Base-by-base conservation (phyloP, 2,329 filamentous ascomycete species). In the Fusarium tjaetaba region DNA sequence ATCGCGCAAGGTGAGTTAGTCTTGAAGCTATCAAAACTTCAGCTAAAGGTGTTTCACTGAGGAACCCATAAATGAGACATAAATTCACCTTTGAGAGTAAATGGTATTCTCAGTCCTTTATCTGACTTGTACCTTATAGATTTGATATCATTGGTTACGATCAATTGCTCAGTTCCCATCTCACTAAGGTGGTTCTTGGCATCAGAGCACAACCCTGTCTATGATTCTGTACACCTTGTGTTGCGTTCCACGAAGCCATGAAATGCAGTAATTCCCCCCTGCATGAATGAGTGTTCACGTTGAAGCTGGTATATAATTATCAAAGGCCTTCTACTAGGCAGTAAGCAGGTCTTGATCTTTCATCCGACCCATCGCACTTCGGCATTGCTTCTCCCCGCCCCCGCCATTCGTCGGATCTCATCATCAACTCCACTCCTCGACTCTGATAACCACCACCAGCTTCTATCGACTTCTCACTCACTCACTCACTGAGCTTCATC, bases 371-470 rank as follows among this genome's bases (percentile, higher is more conserved):
- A 46, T 73, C 53, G 57, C 70, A 59, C 61, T 56, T 67, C 57
- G 70, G 43, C 71, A 45, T 73, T 51, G 52, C 56, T 71, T 49
- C 46, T 58, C 71, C 61, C 71, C 71, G 66, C 59, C 51, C 55
- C 71, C 71, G 71, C 71, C 70, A 63, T 59, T 55, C 38, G 36
- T 43, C 38, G 38, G n/a, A 71, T 67, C 71, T 68, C 71, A 71
- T 65, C 46, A 66, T 68, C 45, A 56, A 59, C 68, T 68, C 68
- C 57, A 62, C 68, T 46, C 66, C 62, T 66, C 18, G 15, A 59
- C 38, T 28, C 26, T 53, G 57, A 67, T 71, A 71, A 52, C 70
- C 39, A 71, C 62, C 45, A 42, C 55, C 60, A 20, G 51, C 56
- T 73, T 72, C 70, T 56, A 69, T 46, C 52, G 42, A 59, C 41